Base-by-base conservation (phyloP, 371 early-diverging fungal genomes). In the Encephalitozoon hellem region DNA sequence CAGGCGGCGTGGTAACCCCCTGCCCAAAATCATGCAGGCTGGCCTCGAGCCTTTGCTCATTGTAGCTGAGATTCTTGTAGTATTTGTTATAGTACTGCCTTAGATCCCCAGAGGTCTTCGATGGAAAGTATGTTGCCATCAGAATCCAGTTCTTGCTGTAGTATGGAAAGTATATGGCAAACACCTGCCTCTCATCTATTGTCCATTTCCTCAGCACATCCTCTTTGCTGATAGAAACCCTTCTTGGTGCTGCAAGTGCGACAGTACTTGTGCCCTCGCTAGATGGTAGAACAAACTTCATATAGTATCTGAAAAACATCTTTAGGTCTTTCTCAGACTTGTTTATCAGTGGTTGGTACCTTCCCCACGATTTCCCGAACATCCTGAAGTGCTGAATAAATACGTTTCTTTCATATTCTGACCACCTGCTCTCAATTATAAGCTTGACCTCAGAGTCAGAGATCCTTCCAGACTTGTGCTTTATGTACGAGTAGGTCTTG, bases 111-210 rank as follows among this genome's bases (percentile, higher is more conserved):
- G 77, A 67, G 21, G 59, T 80, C 54, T 83, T 83, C 4, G 75
- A 52, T 28, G 59, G 49, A 43, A 83, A 72, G 47, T 83, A 80
- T 38, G 69, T 66, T 3, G 69, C 72, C 42, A 83, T 74, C 4
- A 49, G 42, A 21, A 66, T 34, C 83, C 83, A 83, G 63, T 80
- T 83, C 64, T 77, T 83, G 41, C 72, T 78, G 38, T 76, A 77
- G 63, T 77, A 78, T 34, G 80, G 80, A 70, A 73, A 83, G n/a
- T 77, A 76, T 45, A 83, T 78, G 2, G 83, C 83, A 74, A 83
- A 83, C 23, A 77, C 63, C 43, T 83, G 83, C 74, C 80, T 76
- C 38, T 83, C 80, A 67, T 83, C 76, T 25, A 71, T 69, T 21
- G 65, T 75, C 83, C 83, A 83, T 4, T 69, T 52, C 42, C 32